A percentile compares a stretch with the other conserved stretches of the same genome.
phyloP scores from a whole-genome alignment of 2,329 filamentous ascomycete species.

The Fusarium euwallaceae region DNA sequence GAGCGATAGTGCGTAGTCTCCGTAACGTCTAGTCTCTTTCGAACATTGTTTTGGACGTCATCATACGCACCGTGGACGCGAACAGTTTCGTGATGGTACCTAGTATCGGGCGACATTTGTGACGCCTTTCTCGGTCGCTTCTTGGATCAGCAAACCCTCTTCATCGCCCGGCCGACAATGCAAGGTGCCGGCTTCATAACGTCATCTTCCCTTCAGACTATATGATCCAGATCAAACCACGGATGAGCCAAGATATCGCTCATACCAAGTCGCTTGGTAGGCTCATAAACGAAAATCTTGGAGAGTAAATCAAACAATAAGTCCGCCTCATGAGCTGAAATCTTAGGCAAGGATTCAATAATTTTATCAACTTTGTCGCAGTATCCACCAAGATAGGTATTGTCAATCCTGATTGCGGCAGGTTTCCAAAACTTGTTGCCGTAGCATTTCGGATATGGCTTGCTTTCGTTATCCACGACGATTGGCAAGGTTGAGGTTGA shows the following conservation, averaged over 20 bases:
- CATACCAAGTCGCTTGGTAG: neutral
- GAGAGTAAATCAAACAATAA: conserved; percentile 23
- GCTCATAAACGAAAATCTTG: conserved; percentile 29
- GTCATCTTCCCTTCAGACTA: neutral
- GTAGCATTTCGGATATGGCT: conserved; percentile 18
- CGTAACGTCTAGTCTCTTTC: too few relatives aligned
- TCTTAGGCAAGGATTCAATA: conserved; percentile 19
- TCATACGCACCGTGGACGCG: too few relatives aligned
- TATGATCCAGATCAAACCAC: conserved; percentile 23
- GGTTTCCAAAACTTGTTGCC: conserved; percentile 25
- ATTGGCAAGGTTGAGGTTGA: neutral
- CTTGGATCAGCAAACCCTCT: too few relatives aligned
- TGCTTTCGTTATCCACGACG: neutral
- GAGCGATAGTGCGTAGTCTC: too few relatives aligned
- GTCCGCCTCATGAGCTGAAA: conserved; percentile 9
- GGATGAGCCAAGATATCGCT: conserved; percentile 19
- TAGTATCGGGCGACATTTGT: too few relatives aligned
- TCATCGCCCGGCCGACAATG: too few relatives aligned
- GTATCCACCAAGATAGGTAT: conserved; percentile 15
- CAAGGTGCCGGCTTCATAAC: too few relatives aligned
- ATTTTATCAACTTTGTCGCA: conserved; percentile 15
- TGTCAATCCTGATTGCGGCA: conserved; percentile 7
- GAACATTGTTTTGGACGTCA: too few relatives aligned
- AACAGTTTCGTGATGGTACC: too few relatives aligned
- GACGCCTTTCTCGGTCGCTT: too few relatives aligned